These are phyloP conservation scores for Cardamine resedifolia DNA, from an alignment of 345 rosid species.

Conservation along the genomic window DNA sequence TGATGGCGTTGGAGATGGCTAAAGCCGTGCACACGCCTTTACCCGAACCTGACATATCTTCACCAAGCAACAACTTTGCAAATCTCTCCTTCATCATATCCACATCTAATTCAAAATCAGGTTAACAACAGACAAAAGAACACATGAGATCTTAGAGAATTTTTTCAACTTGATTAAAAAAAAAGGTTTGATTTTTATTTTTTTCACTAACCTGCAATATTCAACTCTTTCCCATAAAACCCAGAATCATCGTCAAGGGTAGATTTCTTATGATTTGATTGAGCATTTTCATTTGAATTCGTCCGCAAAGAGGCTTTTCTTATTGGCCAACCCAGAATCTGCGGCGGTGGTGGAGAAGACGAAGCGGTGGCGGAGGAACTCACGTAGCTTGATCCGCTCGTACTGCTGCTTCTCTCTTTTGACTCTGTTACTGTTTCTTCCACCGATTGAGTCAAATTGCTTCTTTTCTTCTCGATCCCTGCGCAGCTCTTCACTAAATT, in stretches of 20 bases:
- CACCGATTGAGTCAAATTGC: constrained; percentile 34
- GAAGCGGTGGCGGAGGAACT: constrained; percentile 34
- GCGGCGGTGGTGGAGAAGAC: constrained; percentile 44
- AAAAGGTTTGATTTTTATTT: neutral
- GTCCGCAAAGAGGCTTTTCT: constrained; percentile 62
- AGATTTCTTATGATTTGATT: constrained; percentile 37
- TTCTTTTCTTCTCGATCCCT: constrained; percentile 43
- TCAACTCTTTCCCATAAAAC: constrained; percentile 41
- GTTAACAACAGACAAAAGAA: neutral
- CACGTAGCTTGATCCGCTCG: constrained; percentile 48
- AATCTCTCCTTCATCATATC: constrained; percentile 98
- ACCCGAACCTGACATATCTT: constrained; percentile 98
- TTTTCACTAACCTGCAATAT: constrained; percentile 51
- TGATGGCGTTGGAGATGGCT: constrained; percentile 91
- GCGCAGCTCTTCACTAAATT: constrained; percentile 51
- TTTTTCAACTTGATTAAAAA: neutral
- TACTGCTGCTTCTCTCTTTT: constrained; percentile 45
- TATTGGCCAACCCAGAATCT: constrained; percentile 90
- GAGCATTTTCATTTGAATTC: constrained; percentile 40
- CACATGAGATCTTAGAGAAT: neutral
- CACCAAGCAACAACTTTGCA: constrained; percentile 91
- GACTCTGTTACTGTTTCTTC: constrained; percentile 56
- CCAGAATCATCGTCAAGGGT: constrained; percentile 41
- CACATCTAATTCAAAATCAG: constrained; percentile 44
- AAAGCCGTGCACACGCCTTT: constrained; percentile 88